Conservation (phyloP, 1,139 yeast genomes). For the Hansenula lynferdii region DNA sequence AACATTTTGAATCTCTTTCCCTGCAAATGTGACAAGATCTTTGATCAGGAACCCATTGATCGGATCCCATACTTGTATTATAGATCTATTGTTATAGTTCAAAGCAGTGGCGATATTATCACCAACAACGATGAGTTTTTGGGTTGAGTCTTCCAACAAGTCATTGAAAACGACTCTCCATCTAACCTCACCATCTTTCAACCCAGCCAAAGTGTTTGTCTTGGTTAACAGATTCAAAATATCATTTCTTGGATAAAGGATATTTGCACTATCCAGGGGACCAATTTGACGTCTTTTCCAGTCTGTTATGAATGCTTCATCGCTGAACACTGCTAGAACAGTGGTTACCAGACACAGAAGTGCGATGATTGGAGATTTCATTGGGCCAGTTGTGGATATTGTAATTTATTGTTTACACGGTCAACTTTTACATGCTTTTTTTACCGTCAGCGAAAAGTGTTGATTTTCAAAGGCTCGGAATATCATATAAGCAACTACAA, state of each 20-base stretch:
- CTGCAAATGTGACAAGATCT: slow-evolving; percentile 9
- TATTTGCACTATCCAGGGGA: slow-evolving; percentile 13
- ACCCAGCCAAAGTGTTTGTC: slow-evolving; percentile 23
- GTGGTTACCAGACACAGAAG: slow-evolving; percentile 1
- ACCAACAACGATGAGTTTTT: slow-evolving; percentile 1
- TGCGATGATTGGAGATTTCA: not conserved
- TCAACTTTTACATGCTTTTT: too few species aligned
- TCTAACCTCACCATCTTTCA: slow-evolving; percentile 24
- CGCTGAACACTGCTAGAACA: slow-evolving; percentile 20
- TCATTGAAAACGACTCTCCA: slow-evolving; percentile 25
- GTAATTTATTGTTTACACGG: too few species aligned
- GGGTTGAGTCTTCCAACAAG: slow-evolving; percentile 5
- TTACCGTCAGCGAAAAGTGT: too few species aligned
- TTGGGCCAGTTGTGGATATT: not conserved
- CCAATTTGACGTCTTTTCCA: slow-evolving; percentile 33
- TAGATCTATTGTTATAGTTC: slow-evolving; percentile 11
- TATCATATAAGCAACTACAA: too few species aligned
- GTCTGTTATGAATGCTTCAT: slow-evolving; percentile 30
- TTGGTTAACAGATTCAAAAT: slow-evolving; percentile 22
- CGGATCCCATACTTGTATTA: slow-evolving; percentile 16
- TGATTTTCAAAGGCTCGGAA: too few species aligned
- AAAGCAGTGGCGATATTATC: slow-evolving; percentile 6
- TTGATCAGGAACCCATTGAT: slow-evolving; percentile 9
- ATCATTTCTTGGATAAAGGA: slow-evolving; percentile 12
- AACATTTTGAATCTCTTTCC: slow-evolving; percentile 3